A percentile compares a stretch with the other conserved stretches of the same genome.
These are phyloP conservation scores for Xerocomus cyaneibrunnescens DNA, from an alignment of 1,284 basidiomycete genomes.

Conservation along the genomic window DNA sequence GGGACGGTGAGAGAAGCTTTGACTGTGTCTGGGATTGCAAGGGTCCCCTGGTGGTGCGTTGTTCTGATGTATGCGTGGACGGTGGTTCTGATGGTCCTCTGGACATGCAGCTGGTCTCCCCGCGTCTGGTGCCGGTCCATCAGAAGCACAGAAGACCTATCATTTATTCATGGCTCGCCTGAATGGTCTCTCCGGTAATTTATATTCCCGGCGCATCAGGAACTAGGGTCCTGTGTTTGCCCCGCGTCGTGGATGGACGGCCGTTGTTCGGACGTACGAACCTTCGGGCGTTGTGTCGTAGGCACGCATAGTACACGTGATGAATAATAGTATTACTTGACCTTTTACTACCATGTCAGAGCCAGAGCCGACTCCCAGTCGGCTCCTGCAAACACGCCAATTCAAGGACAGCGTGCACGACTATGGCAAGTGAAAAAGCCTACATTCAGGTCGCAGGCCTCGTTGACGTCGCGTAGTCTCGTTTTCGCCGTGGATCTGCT, in stretches of 20 bases:
- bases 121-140: conserved; percentile 1
- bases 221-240: not conserved
- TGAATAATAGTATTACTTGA: not conserved
- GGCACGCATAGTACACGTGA: conserved; percentile 9
- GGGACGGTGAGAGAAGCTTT: not conserved
- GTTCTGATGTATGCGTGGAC: not conserved
- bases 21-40: not conserved
- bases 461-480: conserved; percentile 27
- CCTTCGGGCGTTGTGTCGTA: not conserved
- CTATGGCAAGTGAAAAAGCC: conserved; percentile 23
- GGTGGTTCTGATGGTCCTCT: not conserved
- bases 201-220: conserved; percentile 9
- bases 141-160: conserved; percentile 3
- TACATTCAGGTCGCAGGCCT: not conserved
- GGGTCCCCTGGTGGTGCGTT: conserved; percentile 7
- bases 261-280: not conserved
- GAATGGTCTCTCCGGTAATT: conserved; percentile 8
- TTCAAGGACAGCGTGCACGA: conserved; percentile 37
- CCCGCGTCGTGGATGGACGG: not conserved
- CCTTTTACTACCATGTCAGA: conserved; percentile 3
- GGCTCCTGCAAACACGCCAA: conserved; percentile 20
- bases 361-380: not conserved
- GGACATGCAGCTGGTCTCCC: not conserved
- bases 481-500: conserved; percentile 39
- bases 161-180: conserved; percentile 9